Evolutionary conservation across 2,329 filamentous ascomycete genomes (phyloP).

Genomic region (Periconia macrospinosa): DNA sequence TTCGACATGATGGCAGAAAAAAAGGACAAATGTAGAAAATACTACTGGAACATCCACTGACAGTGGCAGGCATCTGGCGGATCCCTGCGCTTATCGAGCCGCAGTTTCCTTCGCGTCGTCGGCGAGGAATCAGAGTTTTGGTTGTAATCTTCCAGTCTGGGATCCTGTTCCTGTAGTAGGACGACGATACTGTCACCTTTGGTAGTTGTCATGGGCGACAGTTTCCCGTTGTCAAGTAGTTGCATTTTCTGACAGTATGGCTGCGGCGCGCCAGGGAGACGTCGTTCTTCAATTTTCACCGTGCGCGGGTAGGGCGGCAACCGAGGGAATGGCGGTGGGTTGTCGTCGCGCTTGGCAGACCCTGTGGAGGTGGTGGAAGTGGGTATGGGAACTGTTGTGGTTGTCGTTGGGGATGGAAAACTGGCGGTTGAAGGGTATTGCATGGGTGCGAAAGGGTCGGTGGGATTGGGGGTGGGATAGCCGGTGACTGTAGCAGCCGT

Average conservation of each 20-base stretch:
- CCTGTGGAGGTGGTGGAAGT: neutral
- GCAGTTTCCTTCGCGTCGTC: constrained; percentile 15
- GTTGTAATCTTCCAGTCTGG: constrained; percentile 33
- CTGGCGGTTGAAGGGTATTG: constrained; percentile 4
- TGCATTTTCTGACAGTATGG: constrained; percentile 69
- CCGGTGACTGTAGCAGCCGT: constrained; percentile 37
- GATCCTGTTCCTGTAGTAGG: constrained; percentile 46
- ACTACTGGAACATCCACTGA: constrained; percentile 44
- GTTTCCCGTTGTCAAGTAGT: constrained; percentile 55
- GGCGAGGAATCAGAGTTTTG: constrained; percentile 9
- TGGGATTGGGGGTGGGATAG: constrained; percentile 25
- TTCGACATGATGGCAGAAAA: neutral
- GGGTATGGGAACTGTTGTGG: constrained; percentile 9
- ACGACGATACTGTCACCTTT: constrained; percentile 42
- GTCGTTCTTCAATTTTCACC: constrained; percentile 68
- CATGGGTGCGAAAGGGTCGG: constrained; percentile 14
- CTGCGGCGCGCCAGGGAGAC: constrained; percentile 50
- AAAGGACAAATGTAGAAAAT: neutral
- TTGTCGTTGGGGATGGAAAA: constrained; percentile 7
- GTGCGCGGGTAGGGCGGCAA: constrained; percentile 56
- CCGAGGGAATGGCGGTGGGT: constrained; percentile 10
- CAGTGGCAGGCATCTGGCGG: constrained; percentile 40
- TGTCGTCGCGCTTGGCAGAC: constrained; percentile 1
- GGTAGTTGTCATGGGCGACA: constrained; percentile 40
- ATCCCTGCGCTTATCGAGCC: constrained; percentile 25